Percentiles rank a stretch among this genome's conserved stretches.
Conservation (phyloP, 2,329 filamentous ascomycete species). For the Cercospora canescens region DNA sequence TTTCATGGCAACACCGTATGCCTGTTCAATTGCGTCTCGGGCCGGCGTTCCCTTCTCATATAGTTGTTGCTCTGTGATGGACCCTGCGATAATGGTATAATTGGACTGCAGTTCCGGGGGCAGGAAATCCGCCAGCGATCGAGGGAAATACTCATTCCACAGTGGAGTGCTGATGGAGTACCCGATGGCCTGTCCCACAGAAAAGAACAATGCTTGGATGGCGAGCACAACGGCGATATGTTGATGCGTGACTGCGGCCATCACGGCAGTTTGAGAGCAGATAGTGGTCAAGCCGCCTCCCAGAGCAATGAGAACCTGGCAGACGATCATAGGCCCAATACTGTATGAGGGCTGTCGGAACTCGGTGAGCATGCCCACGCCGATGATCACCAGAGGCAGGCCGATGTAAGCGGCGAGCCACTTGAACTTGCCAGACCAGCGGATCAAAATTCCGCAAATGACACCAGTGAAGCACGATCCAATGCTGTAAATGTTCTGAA, state of each 20-base stretch:
- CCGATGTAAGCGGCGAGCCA: constrained; percentile 22
- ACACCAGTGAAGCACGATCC: constrained; percentile 32
- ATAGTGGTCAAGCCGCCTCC: constrained; percentile 32
- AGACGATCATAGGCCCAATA: constrained; percentile 43
- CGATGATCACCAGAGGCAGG: constrained; percentile 34
- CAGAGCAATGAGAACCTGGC: constrained; percentile 45
- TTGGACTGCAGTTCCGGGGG: neutral
- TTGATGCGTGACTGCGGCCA: constrained; percentile 37
- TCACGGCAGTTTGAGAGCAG: constrained; percentile 37
- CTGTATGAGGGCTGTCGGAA: constrained; percentile 35
- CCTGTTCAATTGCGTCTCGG: constrained; percentile 46
- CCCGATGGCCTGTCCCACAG: constrained; percentile 3
- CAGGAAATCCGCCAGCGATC: neutral
- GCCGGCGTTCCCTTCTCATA: constrained; percentile 45
- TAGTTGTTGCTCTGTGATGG: constrained; percentile 32
- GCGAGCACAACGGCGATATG: constrained; percentile 38
- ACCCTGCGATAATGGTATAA: neutral
- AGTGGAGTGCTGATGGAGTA: constrained; percentile 8
- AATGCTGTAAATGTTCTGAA: constrained; percentile 42
- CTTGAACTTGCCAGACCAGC: constrained; percentile 37
- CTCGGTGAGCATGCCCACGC: constrained; percentile 35
- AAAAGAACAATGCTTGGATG: constrained; percentile 29
- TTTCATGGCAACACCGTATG: constrained; percentile 51
- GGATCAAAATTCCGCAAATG: constrained; percentile 34
- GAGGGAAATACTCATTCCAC: constrained; percentile 7